Conservation (phyloP, 2,329 filamentous ascomycete genomes). For the Periconia digitata region DNA sequence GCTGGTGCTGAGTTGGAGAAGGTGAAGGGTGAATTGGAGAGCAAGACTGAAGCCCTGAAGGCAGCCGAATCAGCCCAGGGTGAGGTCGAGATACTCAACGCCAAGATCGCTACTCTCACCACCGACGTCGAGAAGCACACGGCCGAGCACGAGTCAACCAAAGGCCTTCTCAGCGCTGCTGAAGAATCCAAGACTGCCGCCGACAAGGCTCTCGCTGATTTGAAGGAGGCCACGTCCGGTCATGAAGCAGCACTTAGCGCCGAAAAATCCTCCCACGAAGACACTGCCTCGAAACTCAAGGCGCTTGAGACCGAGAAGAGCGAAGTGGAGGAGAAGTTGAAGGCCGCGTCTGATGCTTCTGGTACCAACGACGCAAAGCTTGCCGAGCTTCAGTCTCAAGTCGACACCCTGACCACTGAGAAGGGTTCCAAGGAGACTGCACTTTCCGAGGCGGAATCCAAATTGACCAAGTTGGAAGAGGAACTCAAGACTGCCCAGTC, state of each 20-base stretch:
- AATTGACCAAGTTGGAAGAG: constrained; percentile 10
- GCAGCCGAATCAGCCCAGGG: constrained; percentile 12
- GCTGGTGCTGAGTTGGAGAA: constrained; percentile 10
- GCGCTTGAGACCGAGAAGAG: constrained; percentile 11
- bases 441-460: constrained; percentile 17
- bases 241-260: constrained; percentile 7
- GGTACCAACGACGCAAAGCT: constrained; percentile 21
- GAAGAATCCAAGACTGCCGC: constrained; percentile 20
- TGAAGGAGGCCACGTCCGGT: constrained; percentile 18
- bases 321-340: constrained; percentile 12
- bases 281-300: constrained; percentile 15
- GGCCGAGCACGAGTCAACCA: constrained; percentile 16
- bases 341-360: constrained; percentile 8
- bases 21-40: constrained; percentile 5
- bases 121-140: constrained; percentile 7
- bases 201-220: constrained; percentile 22
- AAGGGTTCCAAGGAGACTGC: constrained; percentile 13
- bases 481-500: constrained; percentile 1
- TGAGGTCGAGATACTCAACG: constrained; percentile 10
- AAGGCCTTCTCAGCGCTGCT: constrained; percentile 14
- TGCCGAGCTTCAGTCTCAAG: constrained; percentile 16
- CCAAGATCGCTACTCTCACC: constrained; percentile 7
- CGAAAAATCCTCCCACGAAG: constrained; percentile 9
- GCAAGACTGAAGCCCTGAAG: constrained; percentile 9
- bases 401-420: constrained; percentile 18